A percentile compares a stretch with the other conserved stretches of the same genome.
Evolutionary conservation across 2,329 filamentous ascomycete genomes (phyloP).

Genomic region (Alternaria incomplexa): DNA sequence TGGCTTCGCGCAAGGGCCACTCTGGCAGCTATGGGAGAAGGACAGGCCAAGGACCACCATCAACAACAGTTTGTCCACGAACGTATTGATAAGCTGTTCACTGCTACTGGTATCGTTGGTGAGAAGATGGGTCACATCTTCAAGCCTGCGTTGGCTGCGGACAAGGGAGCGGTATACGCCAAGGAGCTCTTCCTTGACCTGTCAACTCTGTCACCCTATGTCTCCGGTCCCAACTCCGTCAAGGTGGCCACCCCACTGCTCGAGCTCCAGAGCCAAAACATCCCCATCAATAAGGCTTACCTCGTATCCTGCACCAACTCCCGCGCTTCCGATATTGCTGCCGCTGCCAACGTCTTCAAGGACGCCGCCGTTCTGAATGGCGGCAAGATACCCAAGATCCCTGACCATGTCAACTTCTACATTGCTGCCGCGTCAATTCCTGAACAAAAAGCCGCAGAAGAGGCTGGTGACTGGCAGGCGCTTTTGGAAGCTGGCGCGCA

Average conservation of each 20-base stretch:
- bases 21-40: conserved; percentile 65
- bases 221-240: conserved; percentile 88
- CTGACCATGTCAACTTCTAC: conserved; percentile 81
- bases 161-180: conserved; percentile 79
- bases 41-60: conserved; percentile 55
- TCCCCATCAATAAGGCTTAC: conserved; percentile 83
- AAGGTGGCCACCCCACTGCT: conserved; percentile 81
- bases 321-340: conserved; percentile 77
- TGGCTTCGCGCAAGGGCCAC: conserved; percentile 84
- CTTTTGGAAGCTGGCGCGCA: conserved; percentile 81
- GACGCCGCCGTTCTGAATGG: conserved; percentile 69
- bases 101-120: conserved; percentile 45
- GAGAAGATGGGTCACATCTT: conserved; percentile 45
- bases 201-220: conserved; percentile 80
- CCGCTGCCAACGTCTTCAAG: conserved; percentile 84
- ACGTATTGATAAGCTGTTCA: conserved; percentile 73
- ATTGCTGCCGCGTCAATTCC: conserved; percentile 82
- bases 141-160: conserved; percentile 69
- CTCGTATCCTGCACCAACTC: conserved; percentile 91
- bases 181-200: conserved; percentile 84
- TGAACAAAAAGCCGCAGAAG: conserved; percentile 80
- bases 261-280: conserved; percentile 74
- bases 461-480: conserved; percentile 82
- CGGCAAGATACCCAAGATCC: conserved; percentile 71
- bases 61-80: conserved; percentile 73